A percentile compares a stretch with the other conserved stretches of the same genome.
These are phyloP conservation scores for Alternaria arborescens DNA, from an alignment of 2,329 filamentous ascomycete genomes.

Conservation along the genomic window DNA sequence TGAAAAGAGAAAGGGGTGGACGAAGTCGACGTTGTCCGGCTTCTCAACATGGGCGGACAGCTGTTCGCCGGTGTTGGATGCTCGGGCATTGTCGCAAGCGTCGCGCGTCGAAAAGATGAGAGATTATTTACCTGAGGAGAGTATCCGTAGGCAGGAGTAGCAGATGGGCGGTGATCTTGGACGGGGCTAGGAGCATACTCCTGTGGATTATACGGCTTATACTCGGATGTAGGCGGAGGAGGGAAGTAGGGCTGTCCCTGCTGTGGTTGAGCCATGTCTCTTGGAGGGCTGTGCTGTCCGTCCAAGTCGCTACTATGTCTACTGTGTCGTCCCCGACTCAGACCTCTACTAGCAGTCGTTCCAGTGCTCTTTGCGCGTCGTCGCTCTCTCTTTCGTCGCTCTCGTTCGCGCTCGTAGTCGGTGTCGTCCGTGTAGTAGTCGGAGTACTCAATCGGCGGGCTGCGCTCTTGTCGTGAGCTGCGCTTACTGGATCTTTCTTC, in stretches of 20 bases:
- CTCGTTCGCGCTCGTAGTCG: conserved; percentile 39
- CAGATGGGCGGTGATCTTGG: conserved; percentile 35
- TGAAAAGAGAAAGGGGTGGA: conserved; percentile 28
- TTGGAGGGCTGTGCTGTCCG: conserved; percentile 31
- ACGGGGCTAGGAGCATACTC: conserved; percentile 39
- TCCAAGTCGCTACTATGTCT: conserved; percentile 36
- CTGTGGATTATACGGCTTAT: conserved; percentile 49
- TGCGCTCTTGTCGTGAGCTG: conserved; percentile 39
- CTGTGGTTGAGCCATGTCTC: conserved; percentile 40
- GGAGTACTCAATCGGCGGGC: conserved; percentile 38
- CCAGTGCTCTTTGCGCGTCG: conserved; percentile 41
- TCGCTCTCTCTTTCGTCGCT: conserved; percentile 32
- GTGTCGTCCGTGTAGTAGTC: conserved; percentile 43
- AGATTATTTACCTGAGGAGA: conserved; percentile 49
- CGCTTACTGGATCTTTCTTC: conserved; percentile 27
- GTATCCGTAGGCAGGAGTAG: conserved; percentile 40
- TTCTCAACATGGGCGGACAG: conserved; percentile 34
- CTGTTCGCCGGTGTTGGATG: conserved; percentile 30
- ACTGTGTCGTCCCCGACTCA: conserved; percentile 40
- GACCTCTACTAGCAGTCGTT: conserved; percentile 33
- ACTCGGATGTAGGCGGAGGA: conserved; percentile 45
- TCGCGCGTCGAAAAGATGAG: conserved; percentile 42
- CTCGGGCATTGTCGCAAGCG: conserved; percentile 34
- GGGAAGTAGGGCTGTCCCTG: conserved; percentile 42
- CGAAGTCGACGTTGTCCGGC: conserved; percentile 29